Conservation (phyloP, 2,329 filamentous ascomycete genomes). For the Emergomyces africanus region DNA sequence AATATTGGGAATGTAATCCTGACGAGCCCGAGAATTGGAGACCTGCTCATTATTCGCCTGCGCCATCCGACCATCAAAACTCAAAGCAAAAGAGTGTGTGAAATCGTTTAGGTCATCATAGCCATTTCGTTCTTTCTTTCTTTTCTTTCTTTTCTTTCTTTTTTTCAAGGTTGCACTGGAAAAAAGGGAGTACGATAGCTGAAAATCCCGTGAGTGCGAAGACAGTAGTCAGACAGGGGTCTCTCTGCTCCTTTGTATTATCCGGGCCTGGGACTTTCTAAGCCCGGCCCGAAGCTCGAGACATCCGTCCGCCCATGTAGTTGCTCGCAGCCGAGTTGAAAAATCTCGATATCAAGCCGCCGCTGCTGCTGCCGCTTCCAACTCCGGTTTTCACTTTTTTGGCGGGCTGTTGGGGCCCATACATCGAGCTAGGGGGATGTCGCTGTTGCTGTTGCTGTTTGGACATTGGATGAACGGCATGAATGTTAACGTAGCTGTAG, state of each 20-base stretch:
- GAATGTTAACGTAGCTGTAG: conserved; percentile 25
- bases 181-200: background rate
- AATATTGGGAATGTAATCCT: background rate
- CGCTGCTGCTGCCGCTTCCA: conserved; percentile 15
- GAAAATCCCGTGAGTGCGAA: background rate
- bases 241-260: background rate
- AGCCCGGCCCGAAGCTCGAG: conserved; percentile 17
- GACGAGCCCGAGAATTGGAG: background rate
- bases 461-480: conserved; percentile 16
- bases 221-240: background rate
- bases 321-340: conserved; percentile 30
- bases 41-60: background rate
- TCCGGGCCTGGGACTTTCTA: background rate
- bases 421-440: conserved; percentile 12
- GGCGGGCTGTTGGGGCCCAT: conserved; percentile 22
- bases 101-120: background rate
- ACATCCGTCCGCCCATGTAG: conserved; percentile 27
- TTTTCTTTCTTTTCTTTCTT: background rate
- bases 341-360: conserved; percentile 31
- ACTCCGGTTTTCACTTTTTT: conserved; percentile 30
- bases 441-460: conserved; percentile 18
- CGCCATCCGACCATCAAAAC: background rate
- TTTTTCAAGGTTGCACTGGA: too few species aligned
- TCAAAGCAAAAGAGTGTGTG: background rate
- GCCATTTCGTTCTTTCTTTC: background rate